Percentiles rank a stretch among this genome's conserved stretches.
Conservation (phyloP, 2,329 filamentous ascomycete species). For the Leptosphaerulina australis region DNA sequence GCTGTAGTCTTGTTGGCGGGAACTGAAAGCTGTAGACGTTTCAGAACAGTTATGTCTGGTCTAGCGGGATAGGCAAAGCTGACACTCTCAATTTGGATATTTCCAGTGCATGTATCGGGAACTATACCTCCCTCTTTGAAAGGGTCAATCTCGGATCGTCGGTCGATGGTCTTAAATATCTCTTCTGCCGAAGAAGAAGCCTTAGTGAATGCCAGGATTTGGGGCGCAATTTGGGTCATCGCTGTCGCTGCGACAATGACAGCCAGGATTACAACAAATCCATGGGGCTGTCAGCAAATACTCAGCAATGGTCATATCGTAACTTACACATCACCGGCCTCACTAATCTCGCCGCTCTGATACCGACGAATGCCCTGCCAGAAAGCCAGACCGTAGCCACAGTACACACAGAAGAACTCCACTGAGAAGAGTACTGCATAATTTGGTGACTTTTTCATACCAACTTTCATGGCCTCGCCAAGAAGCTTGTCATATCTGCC, state of each 20-base stretch:
- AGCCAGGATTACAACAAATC: constrained; percentile 43
- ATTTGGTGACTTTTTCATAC: constrained; percentile 52
- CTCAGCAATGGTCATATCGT: neutral
- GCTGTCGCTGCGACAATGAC: constrained; percentile 62
- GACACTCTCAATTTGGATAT: constrained; percentile 77
- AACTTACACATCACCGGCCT: constrained; percentile 43
- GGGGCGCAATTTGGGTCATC: constrained; percentile 82
- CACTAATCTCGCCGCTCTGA: constrained; percentile 55
- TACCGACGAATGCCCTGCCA: constrained; percentile 64
- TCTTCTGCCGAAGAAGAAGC: constrained; percentile 44
- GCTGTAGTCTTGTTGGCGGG: constrained; percentile 92
- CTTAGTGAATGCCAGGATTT: constrained; percentile 73
- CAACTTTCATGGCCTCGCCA: constrained; percentile 51
- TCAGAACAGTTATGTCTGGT: constrained; percentile 86
- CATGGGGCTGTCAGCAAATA: neutral
- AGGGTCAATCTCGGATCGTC: constrained; percentile 76
- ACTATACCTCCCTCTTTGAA: constrained; percentile 30
- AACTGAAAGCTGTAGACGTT: constrained; percentile 76
- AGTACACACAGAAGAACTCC: constrained; percentile 52
- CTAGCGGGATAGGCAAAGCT: constrained; percentile 94
- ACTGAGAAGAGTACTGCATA: constrained; percentile 53
- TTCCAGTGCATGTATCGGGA: constrained; percentile 42
- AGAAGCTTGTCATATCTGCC: constrained; percentile 54
- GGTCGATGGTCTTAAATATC: constrained; percentile 68
- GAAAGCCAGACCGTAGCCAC: constrained; percentile 56